Percentiles rank a stretch among this genome's conserved stretches.
Conservation (phyloP, 2,329 filamentous ascomycete species). For the Ophiosphaerella narmari region DNA sequence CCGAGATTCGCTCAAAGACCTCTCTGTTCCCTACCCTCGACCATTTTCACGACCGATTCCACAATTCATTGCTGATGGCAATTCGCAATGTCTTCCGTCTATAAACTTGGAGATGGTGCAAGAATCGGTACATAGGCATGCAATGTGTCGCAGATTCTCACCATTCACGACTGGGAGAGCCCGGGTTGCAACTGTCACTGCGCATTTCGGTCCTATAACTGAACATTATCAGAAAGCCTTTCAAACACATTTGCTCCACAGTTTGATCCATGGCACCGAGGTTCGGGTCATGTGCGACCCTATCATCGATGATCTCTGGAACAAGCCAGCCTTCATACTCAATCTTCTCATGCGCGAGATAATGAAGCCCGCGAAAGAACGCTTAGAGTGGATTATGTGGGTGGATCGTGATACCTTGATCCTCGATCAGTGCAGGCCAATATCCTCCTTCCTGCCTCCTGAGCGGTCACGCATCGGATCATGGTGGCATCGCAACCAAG, state of each 20-base stretch:
- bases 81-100: constrained; percentile 18
- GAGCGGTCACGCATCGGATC: constrained; percentile 19
- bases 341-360: constrained; percentile 43
- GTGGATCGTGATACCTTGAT: constrained; percentile 52
- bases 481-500: constrained; percentile 12
- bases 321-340: constrained; percentile 52
- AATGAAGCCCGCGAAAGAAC: constrained; percentile 43
- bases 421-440: constrained; percentile 49
- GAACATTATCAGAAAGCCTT: constrained; percentile 49
- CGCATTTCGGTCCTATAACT: constrained; percentile 43
- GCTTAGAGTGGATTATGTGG: constrained; percentile 52
- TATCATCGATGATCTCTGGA: constrained; percentile 52
- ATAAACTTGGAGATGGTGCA: constrained; percentile 13
- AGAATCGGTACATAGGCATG: constrained; percentile 15
- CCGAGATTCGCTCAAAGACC: not conserved
- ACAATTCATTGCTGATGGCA: constrained; percentile 19
- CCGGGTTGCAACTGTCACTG: constrained; percentile 47
- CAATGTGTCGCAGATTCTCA: constrained; percentile 19
- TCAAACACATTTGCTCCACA: constrained; percentile 48
- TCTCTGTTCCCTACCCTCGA: constrained; percentile 13
- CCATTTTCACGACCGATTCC: constrained; percentile 4
- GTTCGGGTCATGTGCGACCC: constrained; percentile 49
- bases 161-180: constrained; percentile 12
- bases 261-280: constrained; percentile 48
- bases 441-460: constrained; percentile 47